phyloP scores from a whole-genome alignment of 192 early-diverging fungal species.

The Gigaspora rosea region DNA sequence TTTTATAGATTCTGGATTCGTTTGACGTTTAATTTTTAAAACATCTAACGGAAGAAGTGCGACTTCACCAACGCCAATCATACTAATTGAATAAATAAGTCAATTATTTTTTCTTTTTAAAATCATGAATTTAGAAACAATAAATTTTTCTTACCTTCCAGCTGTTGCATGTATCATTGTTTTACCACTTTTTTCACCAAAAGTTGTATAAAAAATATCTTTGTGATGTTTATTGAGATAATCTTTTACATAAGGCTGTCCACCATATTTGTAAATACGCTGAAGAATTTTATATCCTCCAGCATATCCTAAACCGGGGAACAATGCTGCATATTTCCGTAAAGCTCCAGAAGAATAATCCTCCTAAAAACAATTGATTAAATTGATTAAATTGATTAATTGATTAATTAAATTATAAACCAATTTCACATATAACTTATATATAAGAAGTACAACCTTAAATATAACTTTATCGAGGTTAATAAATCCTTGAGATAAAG shows the following conservation, averaged over 20 bases:
- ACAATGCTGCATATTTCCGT: slow-evolving; percentile 89
- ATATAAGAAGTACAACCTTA: slow-evolving; percentile 56
- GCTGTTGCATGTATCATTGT: slow-evolving; percentile 98
- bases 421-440: background rate
- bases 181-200: slow-evolving; percentile 95
- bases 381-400: background rate
- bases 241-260: slow-evolving; percentile 95
- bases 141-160: slow-evolving; percentile 53
- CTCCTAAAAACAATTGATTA: slow-evolving; percentile 50
- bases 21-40: slow-evolving; percentile 98
- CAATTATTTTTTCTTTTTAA: background rate
- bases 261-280: slow-evolving; percentile 98
- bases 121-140: background rate
- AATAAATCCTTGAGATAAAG: slow-evolving; percentile 62
- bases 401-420: background rate
- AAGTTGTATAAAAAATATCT: slow-evolving; percentile 68
- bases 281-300: slow-evolving; percentile 98
- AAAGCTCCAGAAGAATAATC: slow-evolving; percentile 72
- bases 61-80: slow-evolving; percentile 97
- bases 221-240: slow-evolving; percentile 85
- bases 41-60: slow-evolving; percentile 95
- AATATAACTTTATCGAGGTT: slow-evolving; percentile 87
- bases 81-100: slow-evolving; percentile 45
- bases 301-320: slow-evolving; percentile 97
- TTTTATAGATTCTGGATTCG: slow-evolving; percentile 83